Base-by-base conservation (phyloP, 495 filamentous ascomycete genomes). In the Talaromyces wortmannii region DNA sequence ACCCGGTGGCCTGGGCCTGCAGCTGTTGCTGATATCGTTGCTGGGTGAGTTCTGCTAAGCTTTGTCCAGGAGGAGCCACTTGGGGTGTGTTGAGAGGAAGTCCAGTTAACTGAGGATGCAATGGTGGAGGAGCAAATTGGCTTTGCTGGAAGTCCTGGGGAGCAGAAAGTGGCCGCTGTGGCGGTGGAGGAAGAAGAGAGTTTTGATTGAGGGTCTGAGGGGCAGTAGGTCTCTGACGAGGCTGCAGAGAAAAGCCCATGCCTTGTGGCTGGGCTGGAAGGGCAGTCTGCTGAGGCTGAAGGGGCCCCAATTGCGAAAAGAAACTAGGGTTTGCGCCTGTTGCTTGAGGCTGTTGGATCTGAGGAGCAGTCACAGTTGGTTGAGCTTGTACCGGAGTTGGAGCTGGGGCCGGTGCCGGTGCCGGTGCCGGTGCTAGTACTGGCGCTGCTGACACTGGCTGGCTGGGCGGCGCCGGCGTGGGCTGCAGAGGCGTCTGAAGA, bases 31-130 rank as follows among this genome's bases (percentile, higher is more conserved):
- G 75, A 59, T 89, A 69, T 32, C 85, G 81, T 54, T 84, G 80
- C 66, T 88, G 86, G 63, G 75, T 83, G 23, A 91, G 63, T 6
- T 92, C 88, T 58, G 82, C 77, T 55, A 91, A 62, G 59, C 85
- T 91, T 65, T 92, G 90, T 45, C 90, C 89, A 1, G 83, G 83
- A 18, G 86, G 81, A 17, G 86, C 85, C 44, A 89, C 66, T 48
- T 78, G 80, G 16, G 75, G 62, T 7, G 75, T 71, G 16, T 64
- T 67, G 32, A 71, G 68, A 55, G 75, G 72, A 49, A 83, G 74
- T 7, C 94, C 94, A 0, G 94, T 97, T 64, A 91, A 77, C 66
- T 96, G 91, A 23, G 91, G 87, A 61, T 94, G 89, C 59, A 97
- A 68, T 13, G 88, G 82, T 48, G 88, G 85, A 31, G 86, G 72